Conservation (phyloP, 1,284 basidiomycete species). For the Cutaneotrichosporon mucoides region DNA sequence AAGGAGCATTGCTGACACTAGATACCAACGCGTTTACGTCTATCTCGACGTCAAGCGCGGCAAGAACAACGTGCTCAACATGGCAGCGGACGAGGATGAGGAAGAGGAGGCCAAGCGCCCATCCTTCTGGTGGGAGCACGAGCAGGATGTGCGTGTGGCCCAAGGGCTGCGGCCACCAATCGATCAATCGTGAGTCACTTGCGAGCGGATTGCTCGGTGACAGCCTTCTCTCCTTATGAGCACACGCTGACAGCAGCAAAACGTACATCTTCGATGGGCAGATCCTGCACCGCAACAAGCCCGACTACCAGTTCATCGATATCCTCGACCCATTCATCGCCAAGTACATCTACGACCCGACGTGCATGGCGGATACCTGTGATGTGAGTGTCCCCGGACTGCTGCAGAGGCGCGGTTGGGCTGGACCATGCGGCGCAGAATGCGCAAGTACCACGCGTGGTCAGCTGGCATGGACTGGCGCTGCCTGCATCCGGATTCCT, state of each 20-base stretch:
- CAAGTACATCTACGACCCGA: conserved; percentile 68
- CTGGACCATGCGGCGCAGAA: background rate
- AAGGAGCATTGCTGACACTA: conserved; percentile 32
- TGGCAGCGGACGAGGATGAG: conserved; percentile 24
- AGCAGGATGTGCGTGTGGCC: conserved; percentile 29
- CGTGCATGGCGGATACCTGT: conserved; percentile 59
- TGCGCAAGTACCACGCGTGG: no score
- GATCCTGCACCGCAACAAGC: conserved; percentile 70
- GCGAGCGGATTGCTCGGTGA: no score
- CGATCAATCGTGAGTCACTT: conserved; percentile 34
- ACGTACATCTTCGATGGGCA: conserved; percentile 88
- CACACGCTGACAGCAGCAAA: conserved; percentile 6
- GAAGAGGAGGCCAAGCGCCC: conserved; percentile 24
- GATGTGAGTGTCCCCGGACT: conserved; percentile 55
- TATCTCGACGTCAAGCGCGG: conserved; percentile 27
- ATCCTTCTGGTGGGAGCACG: conserved; percentile 33
- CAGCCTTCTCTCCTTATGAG: no score
- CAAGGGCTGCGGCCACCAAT: conserved; percentile 32
- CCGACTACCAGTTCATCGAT: conserved; percentile 90
- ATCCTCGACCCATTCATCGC: conserved; percentile 77
- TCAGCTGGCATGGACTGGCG: no score
- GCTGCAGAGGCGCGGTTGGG: background rate
- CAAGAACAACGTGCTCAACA: conserved; percentile 25
- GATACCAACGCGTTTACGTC: conserved; percentile 80
- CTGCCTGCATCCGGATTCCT: no score